Conservation (phyloP, 2,329 filamentous ascomycete genomes). For the Xylariomycetidae sp. region DNA sequence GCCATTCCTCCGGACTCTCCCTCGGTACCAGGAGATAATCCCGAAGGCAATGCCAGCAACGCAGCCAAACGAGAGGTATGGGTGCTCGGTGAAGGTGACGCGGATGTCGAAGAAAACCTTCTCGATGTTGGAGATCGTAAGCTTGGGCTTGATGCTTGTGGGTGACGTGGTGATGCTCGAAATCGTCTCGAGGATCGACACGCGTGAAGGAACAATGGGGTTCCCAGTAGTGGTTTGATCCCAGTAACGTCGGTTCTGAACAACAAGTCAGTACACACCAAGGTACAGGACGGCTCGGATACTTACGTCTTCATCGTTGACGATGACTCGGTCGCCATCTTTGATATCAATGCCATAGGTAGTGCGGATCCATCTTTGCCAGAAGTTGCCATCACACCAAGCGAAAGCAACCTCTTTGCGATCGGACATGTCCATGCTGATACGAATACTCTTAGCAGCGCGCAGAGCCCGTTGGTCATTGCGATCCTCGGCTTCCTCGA, state of each 20-base stretch:
- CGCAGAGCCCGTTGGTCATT: conserved; percentile 82
- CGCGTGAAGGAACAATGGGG: conserved; percentile 81
- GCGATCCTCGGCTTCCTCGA: conserved; percentile 93
- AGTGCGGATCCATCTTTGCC: conserved; percentile 94
- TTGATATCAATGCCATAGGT: conserved; percentile 88
- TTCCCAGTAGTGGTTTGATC: conserved; percentile 85
- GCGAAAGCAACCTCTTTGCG: conserved; percentile 90
- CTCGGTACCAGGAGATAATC: conserved; percentile 46
- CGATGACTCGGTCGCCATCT: conserved; percentile 86
- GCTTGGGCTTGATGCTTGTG: conserved; percentile 68
- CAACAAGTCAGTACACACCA: conserved; percentile 28
- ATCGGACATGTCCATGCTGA: conserved; percentile 83
- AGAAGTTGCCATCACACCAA: conserved; percentile 95
- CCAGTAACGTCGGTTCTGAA: conserved; percentile 87
- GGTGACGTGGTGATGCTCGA: conserved; percentile 63
- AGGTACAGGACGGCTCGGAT: conserved; percentile 1
- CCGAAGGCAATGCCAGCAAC: conserved; percentile 51
- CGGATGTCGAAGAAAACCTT: conserved; percentile 65
- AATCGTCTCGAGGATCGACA: conserved; percentile 83
- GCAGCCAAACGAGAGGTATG: conserved; percentile 51
- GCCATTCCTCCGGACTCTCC: conserved; percentile 47
- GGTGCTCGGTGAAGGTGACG: conserved; percentile 52
- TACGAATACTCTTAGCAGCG: conserved; percentile 81
- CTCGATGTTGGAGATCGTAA: conserved; percentile 66
- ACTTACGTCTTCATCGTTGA: conserved; percentile 95